Evolutionary conservation across 2,329 filamentous ascomycete species (phyloP).

Genomic region (Beauveria bassiana): DNA sequence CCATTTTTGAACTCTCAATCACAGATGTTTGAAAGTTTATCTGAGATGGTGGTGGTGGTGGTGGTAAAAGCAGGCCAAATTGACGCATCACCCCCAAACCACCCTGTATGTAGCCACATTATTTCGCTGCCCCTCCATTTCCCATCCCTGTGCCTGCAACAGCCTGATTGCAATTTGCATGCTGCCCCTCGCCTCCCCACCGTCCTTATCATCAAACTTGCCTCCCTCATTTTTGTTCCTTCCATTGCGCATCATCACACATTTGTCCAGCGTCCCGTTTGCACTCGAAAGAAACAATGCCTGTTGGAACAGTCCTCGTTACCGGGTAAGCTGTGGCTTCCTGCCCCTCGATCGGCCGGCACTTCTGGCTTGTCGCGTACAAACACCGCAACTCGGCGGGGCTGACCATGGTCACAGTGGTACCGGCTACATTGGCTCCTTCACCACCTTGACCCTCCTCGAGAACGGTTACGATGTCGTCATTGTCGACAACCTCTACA

Average conservation of each 20-base stretch:
- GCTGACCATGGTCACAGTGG: constrained; percentile 51
- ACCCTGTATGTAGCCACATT: too few relatives aligned
- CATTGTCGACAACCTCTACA: constrained; percentile 94
- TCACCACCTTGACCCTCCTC: constrained; percentile 86
- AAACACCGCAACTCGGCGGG: neutral
- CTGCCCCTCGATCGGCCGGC: constrained; percentile 12
- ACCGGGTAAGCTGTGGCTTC: constrained; percentile 61
- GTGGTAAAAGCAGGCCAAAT: too few relatives aligned
- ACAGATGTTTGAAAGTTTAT: too few relatives aligned
- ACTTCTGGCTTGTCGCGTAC: neutral
- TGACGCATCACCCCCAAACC: too few relatives aligned
- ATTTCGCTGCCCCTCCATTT: too few relatives aligned
- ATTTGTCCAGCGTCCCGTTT: constrained; percentile 18
- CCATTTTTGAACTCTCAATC: too few relatives aligned
- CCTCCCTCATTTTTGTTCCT: constrained; percentile 1
- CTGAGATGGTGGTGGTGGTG: too few relatives aligned
- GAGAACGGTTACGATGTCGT: constrained; percentile 94
- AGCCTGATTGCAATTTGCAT: neutral
- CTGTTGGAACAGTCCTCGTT: constrained; percentile 80
- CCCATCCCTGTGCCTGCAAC: neutral
- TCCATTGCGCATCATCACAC: constrained; percentile 6
- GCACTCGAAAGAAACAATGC: constrained; percentile 41
- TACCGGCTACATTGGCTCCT: constrained; percentile 98
- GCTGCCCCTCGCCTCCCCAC: constrained; percentile 6
- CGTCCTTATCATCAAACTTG: neutral